These are phyloP conservation scores for Trichoderma cornu-damae DNA, from an alignment of 2,329 filamentous ascomycete species.

Conservation along the genomic window DNA sequence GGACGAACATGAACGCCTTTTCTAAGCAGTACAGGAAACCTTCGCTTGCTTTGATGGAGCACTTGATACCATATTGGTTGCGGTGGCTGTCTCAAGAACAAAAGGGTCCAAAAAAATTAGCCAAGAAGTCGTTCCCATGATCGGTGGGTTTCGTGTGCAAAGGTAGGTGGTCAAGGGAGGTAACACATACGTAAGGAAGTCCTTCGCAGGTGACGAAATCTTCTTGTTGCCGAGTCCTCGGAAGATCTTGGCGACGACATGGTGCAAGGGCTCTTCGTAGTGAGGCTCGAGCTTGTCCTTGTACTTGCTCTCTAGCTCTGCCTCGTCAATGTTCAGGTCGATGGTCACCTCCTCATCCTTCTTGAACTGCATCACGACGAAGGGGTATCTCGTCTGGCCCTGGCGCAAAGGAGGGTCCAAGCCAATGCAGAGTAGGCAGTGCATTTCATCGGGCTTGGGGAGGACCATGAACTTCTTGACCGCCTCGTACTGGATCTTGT, in stretches of 20 bases:
- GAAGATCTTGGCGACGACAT: conserved; percentile 94
- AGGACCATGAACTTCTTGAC: conserved; percentile 99
- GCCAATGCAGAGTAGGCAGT: conserved; percentile 90
- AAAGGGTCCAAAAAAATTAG: not conserved
- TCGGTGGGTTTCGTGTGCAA: not conserved
- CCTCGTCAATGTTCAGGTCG: conserved; percentile 92
- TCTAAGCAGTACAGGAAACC: conserved; percentile 95
- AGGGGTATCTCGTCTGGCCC: conserved; percentile 95
- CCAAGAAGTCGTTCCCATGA: not conserved
- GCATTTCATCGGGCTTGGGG: conserved; percentile 96
- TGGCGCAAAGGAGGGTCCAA: conserved; percentile 92
- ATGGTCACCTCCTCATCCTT: conserved; percentile 95
- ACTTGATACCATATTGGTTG: conserved; percentile 92
- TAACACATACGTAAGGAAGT: conserved; percentile 68
- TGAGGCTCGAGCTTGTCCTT: conserved; percentile 81
- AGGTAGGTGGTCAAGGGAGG: not conserved
- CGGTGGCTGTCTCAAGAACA: conserved; percentile 58
- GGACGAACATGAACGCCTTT: conserved; percentile 98
- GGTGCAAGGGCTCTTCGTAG: conserved; percentile 90
- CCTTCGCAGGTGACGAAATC: conserved; percentile 86
- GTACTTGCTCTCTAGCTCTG: conserved; percentile 77
- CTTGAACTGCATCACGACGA: conserved; percentile 99
- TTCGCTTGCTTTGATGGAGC: conserved; percentile 99
- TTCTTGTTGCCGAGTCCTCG: conserved; percentile 91
- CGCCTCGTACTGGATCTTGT: conserved; percentile 97